Evolutionary conservation across 1,284 basidiomycete species (phyloP).

Genomic region (Trametes sp.): DNA sequence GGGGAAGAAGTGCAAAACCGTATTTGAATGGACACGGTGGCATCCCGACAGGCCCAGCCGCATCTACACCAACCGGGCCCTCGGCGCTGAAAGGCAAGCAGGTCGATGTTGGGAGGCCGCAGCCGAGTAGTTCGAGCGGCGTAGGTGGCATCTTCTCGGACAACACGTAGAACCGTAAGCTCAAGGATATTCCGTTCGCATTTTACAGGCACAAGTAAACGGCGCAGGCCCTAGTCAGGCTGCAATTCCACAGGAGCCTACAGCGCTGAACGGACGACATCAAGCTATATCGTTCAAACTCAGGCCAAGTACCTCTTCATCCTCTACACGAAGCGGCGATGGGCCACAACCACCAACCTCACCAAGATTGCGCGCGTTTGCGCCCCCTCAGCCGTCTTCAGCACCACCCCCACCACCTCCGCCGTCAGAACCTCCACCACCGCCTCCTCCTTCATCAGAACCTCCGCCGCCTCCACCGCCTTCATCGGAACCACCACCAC

Average conservation of each 20-base stretch:
- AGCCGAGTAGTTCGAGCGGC: conserved; percentile 31
- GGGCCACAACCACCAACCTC: conserved; percentile 33
- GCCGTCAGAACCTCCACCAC: conserved; percentile 35
- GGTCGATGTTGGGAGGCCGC: conserved; percentile 36
- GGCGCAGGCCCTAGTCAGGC: conserved; percentile 37
- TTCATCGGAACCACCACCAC: conserved; percentile 36
- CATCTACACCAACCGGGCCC: conserved; percentile 41
- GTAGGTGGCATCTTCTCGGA: conserved; percentile 34
- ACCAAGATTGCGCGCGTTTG: conserved; percentile 33
- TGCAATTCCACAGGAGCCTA: conserved; percentile 32
- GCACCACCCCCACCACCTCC: conserved; percentile 37
- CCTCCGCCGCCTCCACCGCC: conserved; percentile 41
- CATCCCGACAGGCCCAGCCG: conserved; percentile 35
- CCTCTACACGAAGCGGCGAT: conserved; percentile 24
- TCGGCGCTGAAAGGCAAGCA: conserved; percentile 44
- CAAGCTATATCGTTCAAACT: conserved; percentile 41
- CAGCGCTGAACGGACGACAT: conserved; percentile 35
- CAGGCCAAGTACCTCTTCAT: conserved; percentile 31
- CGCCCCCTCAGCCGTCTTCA: conserved; percentile 28
- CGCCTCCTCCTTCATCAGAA: conserved; percentile 32
- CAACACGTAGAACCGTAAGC: conserved; percentile 34
- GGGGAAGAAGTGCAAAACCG: conserved; percentile 38
- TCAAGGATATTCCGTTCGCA: conserved; percentile 28
- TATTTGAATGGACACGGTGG: conserved; percentile 41
- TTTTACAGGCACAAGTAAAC: conserved; percentile 39